Evolutionary conservation across 2,329 filamentous ascomycete species (phyloP).

Genomic region (Clarireedia paspali): DNA sequence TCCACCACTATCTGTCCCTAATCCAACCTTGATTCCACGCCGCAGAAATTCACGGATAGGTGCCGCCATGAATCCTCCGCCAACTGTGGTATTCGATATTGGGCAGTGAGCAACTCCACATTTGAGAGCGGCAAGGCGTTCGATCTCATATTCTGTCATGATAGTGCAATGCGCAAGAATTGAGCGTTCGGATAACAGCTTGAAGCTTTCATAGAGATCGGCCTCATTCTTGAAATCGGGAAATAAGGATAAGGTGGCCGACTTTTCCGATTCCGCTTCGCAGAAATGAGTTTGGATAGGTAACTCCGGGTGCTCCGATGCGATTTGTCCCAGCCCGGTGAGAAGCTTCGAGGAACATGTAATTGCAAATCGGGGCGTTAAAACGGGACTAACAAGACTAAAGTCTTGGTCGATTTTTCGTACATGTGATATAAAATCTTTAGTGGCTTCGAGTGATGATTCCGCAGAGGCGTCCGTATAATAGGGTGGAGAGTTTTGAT

Average conservation of each 20-base stretch:
- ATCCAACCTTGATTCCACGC: slow-evolving; percentile 54
- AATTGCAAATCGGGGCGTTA: slow-evolving; percentile 16
- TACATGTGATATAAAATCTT: slow-evolving; percentile 22
- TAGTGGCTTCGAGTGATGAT: slow-evolving; percentile 17
- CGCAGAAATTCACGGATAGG: slow-evolving; percentile 50
- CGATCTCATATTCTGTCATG: slow-evolving; percentile 49
- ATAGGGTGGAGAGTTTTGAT: slow-evolving; percentile 53
- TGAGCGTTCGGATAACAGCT: slow-evolving; percentile 44
- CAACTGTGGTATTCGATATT: slow-evolving; percentile 54
- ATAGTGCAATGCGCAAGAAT: slow-evolving; percentile 63
- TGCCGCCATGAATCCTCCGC: slow-evolving; percentile 55
- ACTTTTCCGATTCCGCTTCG: slow-evolving; percentile 54
- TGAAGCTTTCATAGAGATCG: slow-evolving; percentile 50
- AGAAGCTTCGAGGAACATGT: slow-evolving; percentile 49
- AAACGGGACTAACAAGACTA: slow-evolving; percentile 45
- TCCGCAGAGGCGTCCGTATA: slow-evolving; percentile 41
- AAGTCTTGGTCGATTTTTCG: slow-evolving; percentile 39
- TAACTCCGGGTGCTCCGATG: slow-evolving; percentile 38
- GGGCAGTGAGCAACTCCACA: slow-evolving; percentile 60
- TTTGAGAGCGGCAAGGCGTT: slow-evolving; percentile 35
- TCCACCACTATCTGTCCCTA: slow-evolving; percentile 58
- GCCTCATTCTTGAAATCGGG: slow-evolving; percentile 48
- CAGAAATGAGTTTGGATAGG: slow-evolving; percentile 62
- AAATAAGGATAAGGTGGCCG: slow-evolving; percentile 46
- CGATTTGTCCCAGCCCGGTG: slow-evolving; percentile 46